Conservation (phyloP, 169 alveolate genomes). For the Cryptosporidium meleagridis region DNA sequence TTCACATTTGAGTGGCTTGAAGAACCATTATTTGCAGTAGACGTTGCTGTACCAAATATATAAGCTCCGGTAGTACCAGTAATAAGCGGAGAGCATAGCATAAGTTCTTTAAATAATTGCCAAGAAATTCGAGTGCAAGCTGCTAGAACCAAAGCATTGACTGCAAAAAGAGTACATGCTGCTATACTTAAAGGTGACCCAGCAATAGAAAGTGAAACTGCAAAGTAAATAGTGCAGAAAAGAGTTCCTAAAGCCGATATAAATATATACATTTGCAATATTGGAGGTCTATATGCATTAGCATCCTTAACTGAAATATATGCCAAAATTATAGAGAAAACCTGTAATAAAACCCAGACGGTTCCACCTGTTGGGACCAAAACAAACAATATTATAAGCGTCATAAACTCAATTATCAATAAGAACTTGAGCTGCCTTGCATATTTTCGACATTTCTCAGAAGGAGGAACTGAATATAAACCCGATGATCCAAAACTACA, state of each 20-base stretch:
- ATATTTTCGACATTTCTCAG: conserved; percentile 58
- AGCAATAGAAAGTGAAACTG: conserved; percentile 70
- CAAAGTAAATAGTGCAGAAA: conserved; percentile 59
- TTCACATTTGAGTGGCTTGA: conserved; percentile 2
- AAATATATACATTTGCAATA: conserved; percentile 71
- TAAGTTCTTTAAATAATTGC: conserved; percentile 67
- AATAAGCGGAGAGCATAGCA: conserved; percentile 62
- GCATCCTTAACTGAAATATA: conserved; percentile 66
- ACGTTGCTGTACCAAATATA: conserved; percentile 39
- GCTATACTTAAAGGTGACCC: conserved; percentile 60
- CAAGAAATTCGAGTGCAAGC: conserved; percentile 66
- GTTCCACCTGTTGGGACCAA: conserved; percentile 69
- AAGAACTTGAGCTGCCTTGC: conserved; percentile 65
- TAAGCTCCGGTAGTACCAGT: conserved; percentile 75
- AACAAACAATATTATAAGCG: conserved; percentile 53
- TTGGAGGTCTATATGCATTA: conserved; percentile 72
- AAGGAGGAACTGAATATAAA: conserved; percentile 68
- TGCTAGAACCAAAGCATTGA: conserved; percentile 63
- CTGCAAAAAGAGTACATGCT: conserved; percentile 61
- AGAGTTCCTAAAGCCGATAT: conserved; percentile 70
- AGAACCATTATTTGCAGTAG: conserved; percentile 6
- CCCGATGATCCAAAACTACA: conserved; percentile 62
- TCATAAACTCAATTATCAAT: conserved; percentile 52
- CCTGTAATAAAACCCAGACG: conserved; percentile 68
- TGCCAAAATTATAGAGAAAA: conserved; percentile 62